Base-by-base conservation (phyloP, 2,329 filamentous ascomycete genomes). In the Zopfia rhizophila region DNA sequence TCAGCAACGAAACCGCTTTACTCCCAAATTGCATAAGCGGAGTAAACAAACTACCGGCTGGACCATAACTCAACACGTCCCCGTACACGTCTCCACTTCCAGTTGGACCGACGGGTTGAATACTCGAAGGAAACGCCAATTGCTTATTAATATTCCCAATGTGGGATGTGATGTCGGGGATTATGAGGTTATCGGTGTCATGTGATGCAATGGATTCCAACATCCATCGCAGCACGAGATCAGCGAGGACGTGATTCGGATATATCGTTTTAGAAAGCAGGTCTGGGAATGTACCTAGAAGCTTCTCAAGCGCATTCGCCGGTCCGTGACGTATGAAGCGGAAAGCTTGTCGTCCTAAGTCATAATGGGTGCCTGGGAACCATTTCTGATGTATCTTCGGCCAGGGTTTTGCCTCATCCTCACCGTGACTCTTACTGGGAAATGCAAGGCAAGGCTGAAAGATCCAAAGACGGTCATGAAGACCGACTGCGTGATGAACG, bases 311-410 rank as follows among this genome's bases (percentile, higher is more conserved):
- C 36, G 55, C 47, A 19, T 68, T 66, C 3, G 45, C 39, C 5
- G 65, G 66, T 14, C 53, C 56, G 32, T 62, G 58, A 1, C 68
- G 48, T 3, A 71, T 32, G 41, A 71, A 72, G 18, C 67, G 59
- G 44, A 70, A 72, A 0, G 58, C 59, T 48, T 70, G 65, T 12
- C 68, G 60, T 1, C 69, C 68, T 13, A 71, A 25, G 36, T 72
- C 69, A 45, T 71, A 71, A 28, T 72, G 69, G n/a, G 62, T 64
- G 18, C 68, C 68, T 2, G 69, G 69, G 22, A 72, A 70, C 69
- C 68, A 72, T 17, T 45, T 51, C 37, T 72, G 67, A 17, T 60
- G 48, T 3, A 70, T 59, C 0, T 50, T 27, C 7, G 43, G 38
- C 7, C 36, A 22, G 0, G 56, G 41, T 13, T 52, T 55, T 1